A percentile compares a stretch with the other conserved stretches of the same genome.
Evolutionary conservation across 345 rosid genomes (phyloP).

Genomic region (Tarenaya hassleriana): DNA sequence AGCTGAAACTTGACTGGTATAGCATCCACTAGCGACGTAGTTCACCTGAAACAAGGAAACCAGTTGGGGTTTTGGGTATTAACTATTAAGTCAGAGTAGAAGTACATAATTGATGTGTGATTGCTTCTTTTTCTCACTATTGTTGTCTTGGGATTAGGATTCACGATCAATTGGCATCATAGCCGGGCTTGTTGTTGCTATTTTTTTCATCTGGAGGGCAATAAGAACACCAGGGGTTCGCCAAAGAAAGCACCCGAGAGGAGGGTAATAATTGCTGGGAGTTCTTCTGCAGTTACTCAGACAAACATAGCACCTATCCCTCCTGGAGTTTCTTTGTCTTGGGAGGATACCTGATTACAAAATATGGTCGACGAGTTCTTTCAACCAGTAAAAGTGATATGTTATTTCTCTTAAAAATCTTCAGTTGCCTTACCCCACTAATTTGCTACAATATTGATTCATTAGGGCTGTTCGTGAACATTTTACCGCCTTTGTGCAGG

Average conservation of each 20-base stretch:
- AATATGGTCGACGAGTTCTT: constrained; percentile 52
- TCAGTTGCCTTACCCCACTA: too few relatives aligned
- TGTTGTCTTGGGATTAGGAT: constrained; percentile 33
- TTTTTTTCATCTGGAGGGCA: constrained; percentile 58
- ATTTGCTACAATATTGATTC: neutral
- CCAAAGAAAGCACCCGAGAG: constrained; percentile 57
- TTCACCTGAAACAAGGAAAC: too few relatives aligned
- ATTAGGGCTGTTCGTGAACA: neutral
- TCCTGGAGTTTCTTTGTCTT: constrained; percentile 37
- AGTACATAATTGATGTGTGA: too few relatives aligned
- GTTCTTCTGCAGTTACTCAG: constrained; percentile 38
- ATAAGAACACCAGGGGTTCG: constrained; percentile 45
- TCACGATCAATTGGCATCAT: constrained; percentile 64
- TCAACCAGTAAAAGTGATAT: too few relatives aligned
- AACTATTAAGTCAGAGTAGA: too few relatives aligned
- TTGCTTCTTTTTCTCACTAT: constrained; percentile 12
- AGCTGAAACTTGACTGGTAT: too few relatives aligned
- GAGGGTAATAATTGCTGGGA: constrained; percentile 41
- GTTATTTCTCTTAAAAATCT: constrained; percentile 20
- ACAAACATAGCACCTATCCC: constrained; percentile 30
- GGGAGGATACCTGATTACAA: constrained; percentile 43
- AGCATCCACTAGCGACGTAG: too few relatives aligned
- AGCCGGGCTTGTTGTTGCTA: constrained; percentile 74
- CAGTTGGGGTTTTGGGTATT: too few relatives aligned
- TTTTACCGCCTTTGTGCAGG: constrained; percentile 36